Conservation (phyloP, 129 eudicot genomes). For the Lactuca sativa region DNA sequence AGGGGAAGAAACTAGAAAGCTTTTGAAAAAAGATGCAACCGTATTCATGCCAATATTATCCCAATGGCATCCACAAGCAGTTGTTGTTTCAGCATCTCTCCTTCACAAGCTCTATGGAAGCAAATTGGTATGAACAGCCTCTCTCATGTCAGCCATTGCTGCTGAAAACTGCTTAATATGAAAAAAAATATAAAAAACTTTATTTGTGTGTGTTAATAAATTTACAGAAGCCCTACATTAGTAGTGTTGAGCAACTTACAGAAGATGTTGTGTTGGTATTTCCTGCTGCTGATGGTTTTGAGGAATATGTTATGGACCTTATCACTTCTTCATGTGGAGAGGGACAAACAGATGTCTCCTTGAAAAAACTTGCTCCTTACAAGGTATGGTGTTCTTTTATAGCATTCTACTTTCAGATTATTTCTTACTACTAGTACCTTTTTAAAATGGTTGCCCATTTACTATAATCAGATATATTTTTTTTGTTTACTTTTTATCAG, state of each 20-base stretch:
- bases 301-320: constrained; percentile 62
- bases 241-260: constrained; percentile 85
- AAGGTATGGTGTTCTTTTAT: constrained; percentile 49
- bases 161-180: constrained; percentile 1
- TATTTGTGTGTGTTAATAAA: constrained; percentile 10
- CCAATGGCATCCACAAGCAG: constrained; percentile 77
- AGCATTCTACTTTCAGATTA: too few relatives aligned
- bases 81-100: constrained; percentile 81
- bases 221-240: constrained; percentile 85
- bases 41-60: constrained; percentile 77
- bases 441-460: too few relatives aligned
- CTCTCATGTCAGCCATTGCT: constrained; percentile 4
- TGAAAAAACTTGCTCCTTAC: constrained; percentile 60
- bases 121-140: constrained; percentile 66
- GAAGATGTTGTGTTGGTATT: constrained; percentile 94
- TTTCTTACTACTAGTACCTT: too few relatives aligned
- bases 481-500: constrained; percentile 33
- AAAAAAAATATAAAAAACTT: constrained; percentile 13
- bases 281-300: constrained; percentile 96
- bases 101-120: constrained; percentile 92
- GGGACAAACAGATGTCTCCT: constrained; percentile 61
- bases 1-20: constrained; percentile 75
- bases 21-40: constrained; percentile 64
- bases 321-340: constrained; percentile 65
- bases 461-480: not conserved